These are phyloP conservation scores for Brassica napus DNA, from an alignment of 345 rosid species.

Conservation along the genomic window Da-Ae NC_063441.1:18583501-18584000, in stretches of 20 bases:
- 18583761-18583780: slow-evolving; percentile 25
- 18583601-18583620: slow-evolving; percentile 92
- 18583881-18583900: slow-evolving; percentile 28
- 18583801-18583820: slow-evolving; percentile 92
- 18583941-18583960: slow-evolving; percentile 92
- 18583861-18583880: slow-evolving; percentile 99
- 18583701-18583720: slow-evolving; percentile 24
- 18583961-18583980: slow-evolving; percentile 99
- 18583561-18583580: slow-evolving; percentile 98
- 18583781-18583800: slow-evolving; percentile 52
- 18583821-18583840: slow-evolving; percentile 97
- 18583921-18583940: slow-evolving; percentile 20
- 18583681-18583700: slow-evolving; percentile 11
- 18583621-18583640: slow-evolving; percentile 95
- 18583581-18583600: slow-evolving; percentile 94
- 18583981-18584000: slow-evolving; percentile 92
- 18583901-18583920: slow-evolving; percentile 15
- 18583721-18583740: slow-evolving; percentile 6
- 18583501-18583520: slow-evolving; percentile 87
- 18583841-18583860: slow-evolving; percentile 99
- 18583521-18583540: slow-evolving; percentile 97
- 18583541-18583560: slow-evolving; percentile 88
- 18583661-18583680: slow-evolving; percentile 67
- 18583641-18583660: slow-evolving; percentile 94
- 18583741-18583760: slow-evolving; percentile 15